Base-by-base conservation (phyloP, 768 basidiomycete species). In the Postia placenta region DNA sequence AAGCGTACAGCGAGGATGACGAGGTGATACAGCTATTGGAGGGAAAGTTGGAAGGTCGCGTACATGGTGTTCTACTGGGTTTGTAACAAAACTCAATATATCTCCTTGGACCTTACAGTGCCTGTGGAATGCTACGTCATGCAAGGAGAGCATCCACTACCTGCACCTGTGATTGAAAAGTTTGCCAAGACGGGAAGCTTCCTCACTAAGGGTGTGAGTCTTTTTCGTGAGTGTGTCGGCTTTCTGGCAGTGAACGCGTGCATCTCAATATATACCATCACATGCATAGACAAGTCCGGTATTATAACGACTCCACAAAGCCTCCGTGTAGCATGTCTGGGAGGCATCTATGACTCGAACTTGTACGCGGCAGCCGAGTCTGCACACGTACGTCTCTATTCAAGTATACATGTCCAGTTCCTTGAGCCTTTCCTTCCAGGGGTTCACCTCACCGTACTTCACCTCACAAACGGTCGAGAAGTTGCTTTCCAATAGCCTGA, bases 71-170 rank as follows among this genome's bases (percentile, higher is more conserved):
- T 22, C 17, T n/a, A 14, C 2, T 23, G 22, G 38, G 28, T 53
- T 20, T 38, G 24, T 28, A 15, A 7, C 44, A n/a, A 5, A 27
- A 39, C 52, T 59, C 45, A 60, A 25, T 38, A 30, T 24, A 56
- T 46, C 51, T 15, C 33, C 28, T 26, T 50, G 45, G 47, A 37
- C 55, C 33, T 51, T 56, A 36, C 51, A 95, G 91, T 83, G 24
- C 90, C 94, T 11, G 69, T 95, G 15, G 87, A 90, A 60, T 93
- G 91, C 57, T 97, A 95, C 69, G 82, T 96, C 50, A 93, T 92
- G 79, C 84, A 92, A 63, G 94, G 94, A 15, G 79, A 82, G 46
- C 69, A 81, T 55, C 80, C 85, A 1, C 65, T 97, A 12, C 92
- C 93, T 4, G 71, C 76, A 39, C 63, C 69, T 23, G 82, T 96